A percentile compares a stretch with the other conserved stretches of the same genome.
Evolutionary conservation across 306 rosid species (phyloP).

Genomic region (Castanea sativa): DNA sequence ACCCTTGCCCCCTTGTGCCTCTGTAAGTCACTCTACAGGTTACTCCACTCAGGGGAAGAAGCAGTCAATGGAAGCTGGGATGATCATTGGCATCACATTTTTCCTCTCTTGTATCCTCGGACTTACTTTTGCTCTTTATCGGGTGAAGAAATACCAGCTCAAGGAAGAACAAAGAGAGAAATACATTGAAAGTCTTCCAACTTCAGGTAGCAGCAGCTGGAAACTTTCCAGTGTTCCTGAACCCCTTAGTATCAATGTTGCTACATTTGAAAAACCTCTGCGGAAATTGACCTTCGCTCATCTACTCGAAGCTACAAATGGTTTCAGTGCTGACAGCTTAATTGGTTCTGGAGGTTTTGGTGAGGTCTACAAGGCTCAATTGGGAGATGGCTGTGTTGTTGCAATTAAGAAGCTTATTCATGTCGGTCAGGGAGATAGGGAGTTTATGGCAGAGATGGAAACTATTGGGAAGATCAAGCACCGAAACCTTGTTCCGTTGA

Average conservation of each 20-base stretch:
- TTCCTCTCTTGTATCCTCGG: constrained; percentile 41
- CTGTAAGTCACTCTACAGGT: constrained; percentile 20
- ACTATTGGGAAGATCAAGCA: constrained; percentile 83
- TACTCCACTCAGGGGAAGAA: constrained; percentile 27
- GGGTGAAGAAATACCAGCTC: constrained; percentile 27
- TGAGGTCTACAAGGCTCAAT: constrained; percentile 72
- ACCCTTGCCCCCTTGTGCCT: constrained; percentile 47
- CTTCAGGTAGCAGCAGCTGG: constrained; percentile 76
- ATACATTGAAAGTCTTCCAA: constrained; percentile 66
- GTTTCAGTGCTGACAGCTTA: constrained; percentile 69
- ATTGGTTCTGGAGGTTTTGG: constrained; percentile 90
- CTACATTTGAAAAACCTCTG: constrained; percentile 74
- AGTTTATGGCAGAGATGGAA: constrained; percentile 91
- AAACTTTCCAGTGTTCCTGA: constrained; percentile 63
- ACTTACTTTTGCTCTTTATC: constrained; percentile 40
- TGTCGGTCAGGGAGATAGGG: constrained; percentile 82
- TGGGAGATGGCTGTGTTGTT: constrained; percentile 65
- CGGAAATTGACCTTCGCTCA: constrained; percentile 66
- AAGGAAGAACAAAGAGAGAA: constrained; percentile 47
- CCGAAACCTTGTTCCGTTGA: constrained; percentile 65
- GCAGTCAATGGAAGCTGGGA: constrained; percentile 38
- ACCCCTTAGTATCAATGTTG: constrained; percentile 70
- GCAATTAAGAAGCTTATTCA: constrained; percentile 80
- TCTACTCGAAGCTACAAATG: constrained; percentile 80
- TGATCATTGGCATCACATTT: constrained; percentile 39